These are phyloP conservation scores for Detonula confervacea DNA, from an alignment of 352 stramenopile species.

Conservation along the genomic window DNA sequence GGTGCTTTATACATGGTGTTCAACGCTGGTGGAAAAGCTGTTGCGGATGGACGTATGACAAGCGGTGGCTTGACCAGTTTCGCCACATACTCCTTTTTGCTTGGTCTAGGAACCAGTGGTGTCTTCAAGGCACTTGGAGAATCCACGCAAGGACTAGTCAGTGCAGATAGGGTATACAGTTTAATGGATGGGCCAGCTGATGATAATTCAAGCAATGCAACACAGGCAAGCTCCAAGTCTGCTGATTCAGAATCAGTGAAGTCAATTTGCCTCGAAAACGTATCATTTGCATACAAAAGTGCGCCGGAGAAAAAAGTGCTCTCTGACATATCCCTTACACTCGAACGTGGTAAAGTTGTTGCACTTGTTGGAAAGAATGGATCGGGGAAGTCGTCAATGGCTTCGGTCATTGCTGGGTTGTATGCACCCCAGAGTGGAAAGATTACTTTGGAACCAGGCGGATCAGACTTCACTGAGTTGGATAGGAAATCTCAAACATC, in stretches of 20 bases:
- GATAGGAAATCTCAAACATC: slow-evolving; percentile 58
- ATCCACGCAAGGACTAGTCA: slow-evolving; percentile 61
- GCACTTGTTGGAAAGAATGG: slow-evolving; percentile 83
- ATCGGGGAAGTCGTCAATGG: slow-evolving; percentile 73
- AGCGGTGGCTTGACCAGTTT: slow-evolving; percentile 76
- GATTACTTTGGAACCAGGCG: slow-evolving; percentile 52
- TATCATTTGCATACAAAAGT: slow-evolving; percentile 76
- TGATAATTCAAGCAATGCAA: slow-evolving; percentile 21
- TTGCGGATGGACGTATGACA: slow-evolving; percentile 67
- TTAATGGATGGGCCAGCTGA: slow-evolving; percentile 54
- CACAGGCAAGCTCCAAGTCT: slow-evolving; percentile 5
- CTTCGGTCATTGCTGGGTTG: slow-evolving; percentile 73
- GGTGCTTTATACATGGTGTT: slow-evolving; percentile 77
- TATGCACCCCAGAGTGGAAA: slow-evolving; percentile 59
- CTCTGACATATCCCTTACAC: slow-evolving; percentile 62
- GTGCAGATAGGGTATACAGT: slow-evolving; percentile 63
- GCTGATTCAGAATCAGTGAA: slow-evolving; percentile 49
- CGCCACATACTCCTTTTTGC: slow-evolving; percentile 82
- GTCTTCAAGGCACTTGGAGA: slow-evolving; percentile 71
- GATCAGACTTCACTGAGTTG: slow-evolving; percentile 49
- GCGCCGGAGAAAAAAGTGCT: slow-evolving; percentile 57
- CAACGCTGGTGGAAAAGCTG: slow-evolving; percentile 65
- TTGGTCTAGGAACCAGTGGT: slow-evolving; percentile 78
- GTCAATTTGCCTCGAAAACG: slow-evolving; percentile 65
- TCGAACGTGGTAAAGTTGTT: slow-evolving; percentile 74